Percentiles rank a stretch among this genome's conserved stretches.
These are phyloP conservation scores for Fusarium domesticum DNA, from an alignment of 2,329 filamentous ascomycete genomes.

Conservation along the genomic window DNA sequence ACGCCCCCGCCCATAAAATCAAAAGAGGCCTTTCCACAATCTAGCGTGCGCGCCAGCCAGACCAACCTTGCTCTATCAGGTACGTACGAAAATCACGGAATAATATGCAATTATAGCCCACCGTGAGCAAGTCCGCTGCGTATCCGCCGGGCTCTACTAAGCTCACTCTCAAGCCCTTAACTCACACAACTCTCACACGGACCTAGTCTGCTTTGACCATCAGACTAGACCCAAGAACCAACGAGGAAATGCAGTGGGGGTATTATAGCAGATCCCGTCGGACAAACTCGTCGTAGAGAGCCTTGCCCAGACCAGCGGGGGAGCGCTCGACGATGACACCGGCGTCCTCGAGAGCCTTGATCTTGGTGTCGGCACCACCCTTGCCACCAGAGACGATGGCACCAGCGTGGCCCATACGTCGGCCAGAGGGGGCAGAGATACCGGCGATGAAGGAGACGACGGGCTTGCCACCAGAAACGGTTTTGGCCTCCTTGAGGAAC, in stretches of 20 bases:
- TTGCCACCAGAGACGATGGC: slow-evolving; percentile 97
- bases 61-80: slow-evolving; percentile 35
- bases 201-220: slow-evolving; percentile 5
- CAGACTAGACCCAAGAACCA: slow-evolving; percentile 9
- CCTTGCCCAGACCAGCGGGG: slow-evolving; percentile 87
- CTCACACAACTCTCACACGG: slow-evolving; percentile 12
- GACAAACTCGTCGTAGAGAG: slow-evolving; percentile 92
- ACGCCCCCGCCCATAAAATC: slow-evolving; percentile 21
- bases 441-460: slow-evolving; percentile 98
- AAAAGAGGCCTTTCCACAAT: slow-evolving; percentile 25
- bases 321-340: slow-evolving; percentile 96
- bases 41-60: slow-evolving; percentile 28
- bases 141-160: slow-evolving; percentile 19
- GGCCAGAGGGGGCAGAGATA: slow-evolving; percentile 93
- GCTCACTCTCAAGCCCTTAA: slow-evolving; percentile 17
- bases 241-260: slow-evolving; percentile 6
- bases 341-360: slow-evolving; percentile 85
- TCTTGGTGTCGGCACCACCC: slow-evolving; percentile 98
- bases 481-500: slow-evolving; percentile 91
- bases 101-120: slow-evolving; percentile 31
- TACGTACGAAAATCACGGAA: slow-evolving; percentile 32
- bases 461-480: slow-evolving; percentile 78
- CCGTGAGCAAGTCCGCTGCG: slow-evolving; percentile 24
- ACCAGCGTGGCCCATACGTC: slow-evolving; percentile 98
- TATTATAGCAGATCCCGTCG: slow-evolving; percentile 87